Base-by-base conservation (phyloP, 1,139 yeast species). In the Hanseniaspora uvarum region DNA sequence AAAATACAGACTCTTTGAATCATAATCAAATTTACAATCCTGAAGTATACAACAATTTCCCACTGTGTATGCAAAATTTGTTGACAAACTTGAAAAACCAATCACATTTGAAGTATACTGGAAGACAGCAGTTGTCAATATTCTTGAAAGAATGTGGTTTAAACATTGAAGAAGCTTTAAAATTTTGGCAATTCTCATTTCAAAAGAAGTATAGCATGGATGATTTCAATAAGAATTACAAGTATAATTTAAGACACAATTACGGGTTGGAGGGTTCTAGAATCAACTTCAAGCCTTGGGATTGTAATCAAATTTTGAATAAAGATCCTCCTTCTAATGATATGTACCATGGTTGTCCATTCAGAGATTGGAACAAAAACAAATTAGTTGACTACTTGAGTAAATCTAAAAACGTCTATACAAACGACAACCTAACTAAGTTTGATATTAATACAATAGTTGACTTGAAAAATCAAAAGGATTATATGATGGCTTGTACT, bases 221-320 rank as follows among this genome's bases (percentile, higher is more conserved):
- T 57, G 80, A 80, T 60, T 89, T 88, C 69, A 79, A 83, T 66
- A 88, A 89, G 67, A 95, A 89, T 63, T 89, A 92, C 71, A 74
- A 79, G 56, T 92, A 92, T 72, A 86, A 86, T 63, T 77, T 92
- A 61, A 77, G 95, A 57, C 97, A 94, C 68, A 77, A 76, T 59
- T 92, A 92, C 65, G 98, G 97, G 52, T 72, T 87, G 56, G 96
- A 87, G 67, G 99, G 98, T 61, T 83, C 84, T 14, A 72, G 96
- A 58, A 83, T 80, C 62, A 85, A 87, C 62, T 88, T 87, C 69
- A 79, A 79, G 61, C 95, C 97, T 0, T 79, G 84, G 83, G 85
- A 83, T 63, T 92, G 96, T 71, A 78, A 80, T 30, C 81, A 83
- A 0, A 86, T 94, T 43, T 69, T 86, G 56, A 75, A 80, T 34